Evolutionary conservation across 192 early-diverging fungal genomes (phyloP), one percentile per base, ranked within the genome.

Genomic region (Coemansia sp.): DNA sequence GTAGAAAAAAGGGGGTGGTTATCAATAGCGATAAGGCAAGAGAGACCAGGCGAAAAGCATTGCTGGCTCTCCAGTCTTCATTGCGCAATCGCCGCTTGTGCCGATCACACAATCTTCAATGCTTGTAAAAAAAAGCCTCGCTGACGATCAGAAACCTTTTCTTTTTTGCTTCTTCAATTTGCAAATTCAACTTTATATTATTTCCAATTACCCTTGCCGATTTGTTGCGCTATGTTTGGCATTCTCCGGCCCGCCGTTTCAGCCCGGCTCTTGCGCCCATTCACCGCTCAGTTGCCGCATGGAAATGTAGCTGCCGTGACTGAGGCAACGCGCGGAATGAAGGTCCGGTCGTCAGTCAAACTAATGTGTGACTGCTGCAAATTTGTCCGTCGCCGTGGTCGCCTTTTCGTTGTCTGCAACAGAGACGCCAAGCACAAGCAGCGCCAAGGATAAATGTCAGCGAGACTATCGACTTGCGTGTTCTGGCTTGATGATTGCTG

Each of bases 341-440:
- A 94, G 82, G 93, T 94, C 18, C 89, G 93, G 50, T 90, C 94
- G 34, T 91, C 95, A 15, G 88, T 98, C 65, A 96, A 95, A 81
- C 89, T 92, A 74, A 88, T 95, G 64, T 98, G 96, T 75, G 91
- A 95, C 50, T 84, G 92, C 55, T 98, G 96, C 87, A 93, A 87
- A 60, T 95, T 95, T 69, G 91, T 92, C 41, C 88, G 88, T 71
- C 87, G 96, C 66, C 87, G 93, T 33, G 95, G 95, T 47, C 90
- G 88, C 47, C 81, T 98, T 31, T 91, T 92, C 74, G 93, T 98
- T 27, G 86, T 94, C 10, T 98, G 96, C 87, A 91, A 84, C 80
- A 92, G 93, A 79, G 93, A 97, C 75, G 89, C 91, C 24, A 24
- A 24, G 24, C 24, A 24, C 24, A 24, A 24, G 24, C 24, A 24